phyloP scores from a whole-genome alignment of 2,329 filamentous ascomycete genomes.

The Colletotrichum sidae region DNA sequence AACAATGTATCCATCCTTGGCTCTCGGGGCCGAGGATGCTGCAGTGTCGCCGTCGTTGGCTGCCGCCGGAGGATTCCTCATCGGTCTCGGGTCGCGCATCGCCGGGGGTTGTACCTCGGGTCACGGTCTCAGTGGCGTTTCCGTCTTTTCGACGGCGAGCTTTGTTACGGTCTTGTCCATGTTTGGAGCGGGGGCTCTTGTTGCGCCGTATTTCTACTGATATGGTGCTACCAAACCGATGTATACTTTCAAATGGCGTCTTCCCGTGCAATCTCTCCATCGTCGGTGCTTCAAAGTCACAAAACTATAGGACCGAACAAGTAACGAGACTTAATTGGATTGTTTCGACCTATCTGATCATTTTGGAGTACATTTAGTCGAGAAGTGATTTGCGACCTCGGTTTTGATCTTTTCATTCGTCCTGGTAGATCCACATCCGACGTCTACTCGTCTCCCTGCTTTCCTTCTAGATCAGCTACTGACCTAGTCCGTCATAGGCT shows the following conservation, averaged over 20 bases:
- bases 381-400: no score
- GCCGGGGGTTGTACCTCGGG: slow-evolving; percentile 77
- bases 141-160: slow-evolving; percentile 71
- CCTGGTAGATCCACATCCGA: no score
- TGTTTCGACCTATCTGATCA: no score
- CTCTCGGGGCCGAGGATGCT: slow-evolving; percentile 42
- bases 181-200: slow-evolving; percentile 62
- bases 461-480: no score
- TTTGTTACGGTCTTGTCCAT: slow-evolving; percentile 69
- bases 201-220: slow-evolving; percentile 40
- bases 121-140: slow-evolving; percentile 76
- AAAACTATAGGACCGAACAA: no score
- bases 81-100: slow-evolving; percentile 70
- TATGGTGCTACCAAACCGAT: neutral
- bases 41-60: slow-evolving; percentile 53
- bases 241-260: no score
- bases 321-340: no score
- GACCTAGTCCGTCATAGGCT: neutral
- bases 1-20: slow-evolving; percentile 46
- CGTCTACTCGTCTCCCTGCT: no score
- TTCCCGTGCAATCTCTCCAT: no score
- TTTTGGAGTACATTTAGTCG: no score
- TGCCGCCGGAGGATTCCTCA: slow-evolving; percentile 64
- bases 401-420: no score
- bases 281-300: no score